Conservation (phyloP, 768 basidiomycete genomes). For the Boletellus sp. region DNA sequence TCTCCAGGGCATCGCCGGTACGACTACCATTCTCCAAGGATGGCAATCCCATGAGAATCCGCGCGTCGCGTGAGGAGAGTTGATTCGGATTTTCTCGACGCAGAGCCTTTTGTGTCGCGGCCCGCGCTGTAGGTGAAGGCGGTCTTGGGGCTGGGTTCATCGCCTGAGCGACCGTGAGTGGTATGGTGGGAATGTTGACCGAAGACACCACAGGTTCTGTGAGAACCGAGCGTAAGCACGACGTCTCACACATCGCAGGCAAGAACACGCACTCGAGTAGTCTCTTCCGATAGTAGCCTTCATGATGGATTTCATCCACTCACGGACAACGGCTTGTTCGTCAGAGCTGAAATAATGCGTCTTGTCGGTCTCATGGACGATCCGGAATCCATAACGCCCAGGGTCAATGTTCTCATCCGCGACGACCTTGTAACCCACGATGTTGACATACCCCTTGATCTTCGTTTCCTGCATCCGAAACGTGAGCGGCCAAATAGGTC, state of each 20-base stretch:
- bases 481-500: background rate
- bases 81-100: slow-evolving; percentile 83
- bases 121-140: slow-evolving; percentile 84
- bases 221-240: slow-evolving; percentile 1
- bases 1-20: slow-evolving; percentile 26
- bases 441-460: slow-evolving; percentile 95
- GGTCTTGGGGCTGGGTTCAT: slow-evolving; percentile 96
- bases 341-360: slow-evolving; percentile 90
- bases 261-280: slow-evolving; percentile 68
- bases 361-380: slow-evolving; percentile 85
- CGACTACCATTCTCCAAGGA: slow-evolving; percentile 23
- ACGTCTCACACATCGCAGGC: background rate
- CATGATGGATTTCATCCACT: slow-evolving; percentile 99
- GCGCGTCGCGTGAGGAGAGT: slow-evolving; percentile 75
- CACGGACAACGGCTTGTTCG: slow-evolving; percentile 79
- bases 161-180: slow-evolving; percentile 89
- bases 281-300: slow-evolving; percentile 96
- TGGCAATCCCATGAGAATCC: slow-evolving; percentile 65
- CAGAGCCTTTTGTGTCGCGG: slow-evolving; percentile 82
- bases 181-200: slow-evolving; percentile 95
- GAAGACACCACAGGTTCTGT: slow-evolving; percentile 92
- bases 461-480: slow-evolving; percentile 66
- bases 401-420: slow-evolving; percentile 90
- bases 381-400: slow-evolving; percentile 92
- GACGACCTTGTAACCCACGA: slow-evolving; percentile 87